Base-by-base conservation (phyloP, 805 yeast species). In the Candida silvatica region DNA sequence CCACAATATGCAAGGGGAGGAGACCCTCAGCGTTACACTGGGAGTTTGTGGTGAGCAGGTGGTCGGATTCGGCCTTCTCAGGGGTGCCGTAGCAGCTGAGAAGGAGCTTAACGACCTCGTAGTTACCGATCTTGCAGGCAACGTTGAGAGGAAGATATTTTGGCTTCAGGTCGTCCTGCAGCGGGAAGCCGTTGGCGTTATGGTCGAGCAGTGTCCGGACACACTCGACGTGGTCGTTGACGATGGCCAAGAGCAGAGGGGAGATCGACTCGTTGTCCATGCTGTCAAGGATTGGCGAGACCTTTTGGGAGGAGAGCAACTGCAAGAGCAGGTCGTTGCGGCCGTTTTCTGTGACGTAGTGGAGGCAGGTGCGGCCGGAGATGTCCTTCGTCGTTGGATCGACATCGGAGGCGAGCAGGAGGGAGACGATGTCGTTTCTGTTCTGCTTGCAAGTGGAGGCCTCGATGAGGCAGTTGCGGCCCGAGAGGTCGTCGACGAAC, bases 21-120 rank as follows among this genome's bases (percentile, higher is more conserved):
- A 87, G 67, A 1, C 98, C 94, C 59, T 90, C 96, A 0, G 94
- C 94, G 52, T 90, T 77, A 42, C 68, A 71, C 74, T 55, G 80
- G 61, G 59, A 74, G 43, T 55, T 59, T 49, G 45, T 63, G 42
- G 40, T 66, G 56, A 40, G 56, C 31, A 54, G 51, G 23, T 36
- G 46, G 31, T 36, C 47, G 3, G 42, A 36, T 20, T 52, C 39
- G 49, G 60, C 50, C 23, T 41, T 45, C 11, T 62, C 54, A 2
- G 55, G 42, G 8, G 48, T 34, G 12, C 53, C 49, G 33, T 42
- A 43, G 33, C 49, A 42, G 18, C 68, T 61, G 27, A 88, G 58
- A 9, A 87, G 58, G 37, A 77, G 61, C 43, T 77, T 71, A 14
- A 86, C 80, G 7, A 84, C 80, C 33, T 74, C 73, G 41, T 67